A percentile compares a stretch with the other conserved stretches of the same genome.
These are phyloP conservation scores for Polygonum aviculare DNA, from an alignment of 148 eudicot species.

Conservation along the genomic window DNA sequence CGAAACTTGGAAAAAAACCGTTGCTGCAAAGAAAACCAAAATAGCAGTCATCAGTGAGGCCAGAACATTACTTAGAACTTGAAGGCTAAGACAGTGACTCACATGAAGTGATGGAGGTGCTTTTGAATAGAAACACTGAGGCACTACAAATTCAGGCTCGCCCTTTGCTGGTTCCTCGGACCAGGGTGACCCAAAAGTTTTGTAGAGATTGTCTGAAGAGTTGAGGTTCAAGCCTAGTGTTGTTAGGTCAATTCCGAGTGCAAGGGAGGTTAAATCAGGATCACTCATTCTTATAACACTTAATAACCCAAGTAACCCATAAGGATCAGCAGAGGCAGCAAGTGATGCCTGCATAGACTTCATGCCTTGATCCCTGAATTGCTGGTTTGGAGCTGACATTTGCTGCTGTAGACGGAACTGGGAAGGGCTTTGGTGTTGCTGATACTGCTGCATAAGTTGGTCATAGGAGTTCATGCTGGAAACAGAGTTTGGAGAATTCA, in stretches of 20 bases:
- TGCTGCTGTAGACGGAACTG: constrained; percentile 79
- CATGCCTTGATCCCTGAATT: constrained; percentile 65
- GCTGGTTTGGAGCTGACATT: constrained; percentile 59
- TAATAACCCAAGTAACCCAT: constrained; percentile 71
- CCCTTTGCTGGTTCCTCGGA: constrained; percentile 94
- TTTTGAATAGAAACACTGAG: constrained; percentile 71
- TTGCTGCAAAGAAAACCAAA: constrained; percentile 53
- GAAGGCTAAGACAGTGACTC: constrained; percentile 20
- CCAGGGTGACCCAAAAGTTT: constrained; percentile 88
- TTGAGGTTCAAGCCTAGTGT: constrained; percentile 79
- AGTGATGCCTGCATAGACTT: constrained; percentile 70
- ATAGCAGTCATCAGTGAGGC: constrained; percentile 12
- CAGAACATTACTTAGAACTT: constrained; percentile 1
- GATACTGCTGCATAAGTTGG: constrained; percentile 78
- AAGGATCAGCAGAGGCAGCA: constrained; percentile 64
- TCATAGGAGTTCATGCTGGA: constrained; percentile 48
- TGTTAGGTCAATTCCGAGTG: constrained; percentile 85
- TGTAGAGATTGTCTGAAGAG: constrained; percentile 72
- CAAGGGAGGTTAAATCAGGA: constrained; percentile 76
- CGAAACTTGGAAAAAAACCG: constrained; percentile 68
- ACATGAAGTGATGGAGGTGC: constrained; percentile 68
- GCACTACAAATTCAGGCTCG: constrained; percentile 74
- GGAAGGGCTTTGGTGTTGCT: constrained; percentile 63
- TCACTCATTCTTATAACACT: constrained; percentile 85
- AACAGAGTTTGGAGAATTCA: constrained; percentile 33